phyloP scores from a whole-genome alignment of 352 stramenopile species.

The Ochromonadaceae sp. region DNA sequence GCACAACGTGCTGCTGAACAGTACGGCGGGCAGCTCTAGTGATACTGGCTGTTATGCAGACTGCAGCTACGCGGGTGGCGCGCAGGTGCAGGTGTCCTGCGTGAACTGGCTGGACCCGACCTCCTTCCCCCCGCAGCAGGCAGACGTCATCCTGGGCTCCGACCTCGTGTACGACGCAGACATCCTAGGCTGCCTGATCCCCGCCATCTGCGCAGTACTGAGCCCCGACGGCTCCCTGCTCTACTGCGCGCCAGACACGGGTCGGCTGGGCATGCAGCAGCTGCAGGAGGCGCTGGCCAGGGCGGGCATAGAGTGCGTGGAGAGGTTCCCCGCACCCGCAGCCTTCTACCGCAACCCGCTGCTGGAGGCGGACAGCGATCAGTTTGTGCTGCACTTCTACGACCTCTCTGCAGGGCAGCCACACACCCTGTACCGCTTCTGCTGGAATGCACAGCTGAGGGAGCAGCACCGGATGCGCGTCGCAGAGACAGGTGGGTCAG shows the following conservation, averaged over 20 bases:
- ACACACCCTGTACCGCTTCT: too few relatives aligned
- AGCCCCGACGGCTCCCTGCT: constrained; percentile 34
- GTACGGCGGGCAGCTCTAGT: neutral
- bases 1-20: constrained; percentile 48
- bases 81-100: neutral
- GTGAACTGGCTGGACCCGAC: constrained; percentile 24
- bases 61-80: constrained; percentile 19
- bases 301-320: constrained; percentile 14
- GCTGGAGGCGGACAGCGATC: too few relatives aligned
- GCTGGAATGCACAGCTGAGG: too few relatives aligned
- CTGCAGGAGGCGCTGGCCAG: constrained; percentile 44
- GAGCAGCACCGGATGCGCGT: too few relatives aligned
- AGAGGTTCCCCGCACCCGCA: neutral
- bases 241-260: constrained; percentile 42
- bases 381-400: too few relatives aligned
- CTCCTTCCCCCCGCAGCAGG: neutral
- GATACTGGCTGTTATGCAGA: constrained; percentile 22
- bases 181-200: constrained; percentile 43
- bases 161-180: constrained; percentile 53
- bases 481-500: too few relatives aligned
- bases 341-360: too few relatives aligned
- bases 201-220: constrained; percentile 38
- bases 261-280: constrained; percentile 40
- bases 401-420: too few relatives aligned
- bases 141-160: constrained; percentile 49